Base-by-base conservation (phyloP, 139 green algal genomes). In the Coelastrella sp. region DNA sequence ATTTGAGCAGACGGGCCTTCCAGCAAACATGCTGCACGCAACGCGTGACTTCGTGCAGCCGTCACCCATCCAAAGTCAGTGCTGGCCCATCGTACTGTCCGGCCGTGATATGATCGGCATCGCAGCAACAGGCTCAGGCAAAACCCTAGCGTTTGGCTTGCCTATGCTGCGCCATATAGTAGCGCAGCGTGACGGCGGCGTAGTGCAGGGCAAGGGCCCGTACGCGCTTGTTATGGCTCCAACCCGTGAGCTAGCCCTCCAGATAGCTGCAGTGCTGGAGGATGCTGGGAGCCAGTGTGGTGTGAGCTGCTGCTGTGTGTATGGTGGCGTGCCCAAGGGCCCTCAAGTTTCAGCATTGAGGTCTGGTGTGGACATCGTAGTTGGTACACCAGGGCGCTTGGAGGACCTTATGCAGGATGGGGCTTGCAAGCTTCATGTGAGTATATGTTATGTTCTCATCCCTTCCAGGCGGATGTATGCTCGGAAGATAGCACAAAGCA, bases 381-480 rank as follows among this genome's bases (percentile, higher is more conserved):
- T 99, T 79, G 97, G 95, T 79, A 99, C 98, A 0, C 98, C 98
- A 0, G 98, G 98, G 0, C 92, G 98, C 2, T 94, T 99, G 89
- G 93, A 97, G 89, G 98, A 99, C 92, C 95, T 99, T 4, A 94
- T 99, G 85, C 91, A 97, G 13, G 96, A 98, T 47, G 94, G 94
- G 5, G 90, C 91, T 11, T 92, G 92, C 60, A 91, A 86, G 68
- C 90, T 97, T 14, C 89, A 92, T n/a, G 93, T 95, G 89, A 80
- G 83, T 47, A 47, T 47, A 0, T 47, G 32, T 47, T 47, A 47
- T 47, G 32, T 47, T 47, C 32, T 47, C 1, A 0, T 2, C 32
- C 1, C 32, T 47, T 47, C 32, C 32, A 47, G 32, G 32, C 32
- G 32, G 32, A 47, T 47, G 32, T 47, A 47, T 47, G 32, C 32